A percentile compares a stretch with the other conserved stretches of the same genome.
These are phyloP conservation scores for Rhodamnia rubescens DNA, from an alignment of 345 rosid genomes.

Conservation along the genomic window DNA sequence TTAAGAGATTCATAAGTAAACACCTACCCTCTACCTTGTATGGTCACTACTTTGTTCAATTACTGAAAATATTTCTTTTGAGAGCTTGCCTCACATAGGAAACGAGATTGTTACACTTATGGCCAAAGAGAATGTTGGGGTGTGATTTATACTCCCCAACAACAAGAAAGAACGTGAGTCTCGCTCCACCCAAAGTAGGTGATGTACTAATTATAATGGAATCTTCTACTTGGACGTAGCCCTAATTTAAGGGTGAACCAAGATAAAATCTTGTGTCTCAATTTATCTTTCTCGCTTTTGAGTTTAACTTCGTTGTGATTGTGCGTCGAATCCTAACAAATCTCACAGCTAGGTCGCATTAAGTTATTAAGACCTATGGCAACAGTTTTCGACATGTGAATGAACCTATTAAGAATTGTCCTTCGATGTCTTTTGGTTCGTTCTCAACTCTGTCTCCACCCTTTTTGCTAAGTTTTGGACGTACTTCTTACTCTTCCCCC, in stretches of 20 bases:
- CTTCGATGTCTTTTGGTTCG: background rate
- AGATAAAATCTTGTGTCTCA: too few species aligned
- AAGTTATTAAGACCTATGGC: background rate
- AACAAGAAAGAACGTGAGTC: too few species aligned
- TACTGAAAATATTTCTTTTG: background rate
- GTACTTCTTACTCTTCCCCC: background rate
- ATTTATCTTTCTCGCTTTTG: too few species aligned
- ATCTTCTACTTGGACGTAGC: too few species aligned
- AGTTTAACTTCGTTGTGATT: too few species aligned
- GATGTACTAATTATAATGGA: too few species aligned
- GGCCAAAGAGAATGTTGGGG: background rate
- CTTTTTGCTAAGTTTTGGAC: background rate
- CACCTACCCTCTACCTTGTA: background rate
- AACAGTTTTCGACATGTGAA: background rate
- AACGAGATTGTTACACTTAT: background rate
- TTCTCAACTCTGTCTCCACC: background rate
- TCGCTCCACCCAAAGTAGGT: too few species aligned
- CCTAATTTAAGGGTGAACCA: too few species aligned
- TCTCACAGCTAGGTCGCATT: background rate
- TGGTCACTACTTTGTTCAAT: background rate
- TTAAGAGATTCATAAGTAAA: background rate
- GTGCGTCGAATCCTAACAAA: too few species aligned
- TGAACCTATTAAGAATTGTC: background rate
- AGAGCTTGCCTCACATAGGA: background rate
- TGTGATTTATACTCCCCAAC: too few species aligned